These are phyloP conservation scores for Debaryomycetaceae sp. DNA, from an alignment of 1,139 yeast genomes.

Conservation along the genomic window DNA sequence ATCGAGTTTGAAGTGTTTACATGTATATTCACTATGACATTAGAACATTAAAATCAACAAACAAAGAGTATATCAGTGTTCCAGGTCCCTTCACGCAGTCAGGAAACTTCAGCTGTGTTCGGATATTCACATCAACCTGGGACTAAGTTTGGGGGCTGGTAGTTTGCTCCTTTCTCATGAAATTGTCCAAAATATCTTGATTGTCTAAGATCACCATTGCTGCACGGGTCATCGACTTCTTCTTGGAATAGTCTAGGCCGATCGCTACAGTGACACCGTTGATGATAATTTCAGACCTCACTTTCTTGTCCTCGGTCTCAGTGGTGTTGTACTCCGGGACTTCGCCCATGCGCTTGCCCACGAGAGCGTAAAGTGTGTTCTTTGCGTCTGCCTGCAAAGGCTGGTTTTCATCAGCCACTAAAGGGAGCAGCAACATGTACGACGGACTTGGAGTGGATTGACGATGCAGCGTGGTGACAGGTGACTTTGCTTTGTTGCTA, in stretches of 20 bases:
- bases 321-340: conserved; percentile 39
- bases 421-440: conserved; percentile 18
- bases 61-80: too few relatives aligned
- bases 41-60: too few relatives aligned
- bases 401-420: conserved; percentile 21
- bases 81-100: too few relatives aligned
- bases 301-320: conserved; percentile 25
- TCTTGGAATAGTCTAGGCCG: conserved; percentile 40
- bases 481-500: conserved; percentile 7
- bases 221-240: conserved; percentile 44
- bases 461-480: conserved; percentile 22
- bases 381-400: conserved; percentile 36
- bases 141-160: too few relatives aligned
- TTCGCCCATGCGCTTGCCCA: conserved; percentile 36
- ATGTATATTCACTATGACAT: too few relatives aligned
- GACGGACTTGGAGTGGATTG: not conserved
- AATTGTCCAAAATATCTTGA: conserved; percentile 15
- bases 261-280: conserved; percentile 34
- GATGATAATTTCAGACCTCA: conserved; percentile 36
- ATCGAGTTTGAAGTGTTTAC: too few relatives aligned
- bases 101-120: too few relatives aligned
- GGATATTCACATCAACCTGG: too few relatives aligned
- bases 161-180: not conserved
- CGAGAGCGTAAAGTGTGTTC: conserved; percentile 40
- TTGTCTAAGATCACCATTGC: conserved; percentile 44